These are phyloP conservation scores for Coniochaeta ligniaria DNA, from an alignment of 2,329 filamentous ascomycete species.

Conservation along the genomic window DNA sequence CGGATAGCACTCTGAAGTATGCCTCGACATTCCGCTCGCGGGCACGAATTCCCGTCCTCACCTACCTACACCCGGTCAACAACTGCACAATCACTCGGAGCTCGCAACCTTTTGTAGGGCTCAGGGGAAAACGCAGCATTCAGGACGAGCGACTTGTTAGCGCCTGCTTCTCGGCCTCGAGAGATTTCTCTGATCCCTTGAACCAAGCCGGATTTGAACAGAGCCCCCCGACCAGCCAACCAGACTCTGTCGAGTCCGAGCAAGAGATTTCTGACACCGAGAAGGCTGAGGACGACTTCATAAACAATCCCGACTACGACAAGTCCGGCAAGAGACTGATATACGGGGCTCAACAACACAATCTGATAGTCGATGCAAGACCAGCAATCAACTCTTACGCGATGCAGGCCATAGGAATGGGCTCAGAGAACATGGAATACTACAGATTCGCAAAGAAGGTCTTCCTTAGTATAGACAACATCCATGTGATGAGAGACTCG, in stretches of 20 bases:
- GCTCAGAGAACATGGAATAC: slow-evolving; percentile 96
- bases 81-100: slow-evolving; percentile 95
- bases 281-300: slow-evolving; percentile 61
- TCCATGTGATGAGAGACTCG: slow-evolving; percentile 94
- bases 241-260: slow-evolving; percentile 36
- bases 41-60: slow-evolving; percentile 78
- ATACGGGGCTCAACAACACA: slow-evolving; percentile 88
- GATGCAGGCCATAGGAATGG: slow-evolving; percentile 88
- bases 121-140: slow-evolving; percentile 81
- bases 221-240: slow-evolving; percentile 42
- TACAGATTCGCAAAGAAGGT: slow-evolving; percentile 88
- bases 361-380: slow-evolving; percentile 91
- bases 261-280: slow-evolving; percentile 55
- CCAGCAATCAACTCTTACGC: slow-evolving; percentile 91
- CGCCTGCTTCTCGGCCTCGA: slow-evolving; percentile 78
- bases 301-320: slow-evolving; percentile 46
- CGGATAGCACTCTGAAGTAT: slow-evolving; percentile 95
- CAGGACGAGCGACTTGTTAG: slow-evolving; percentile 93
- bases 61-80: slow-evolving; percentile 93
- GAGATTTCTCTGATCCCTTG: slow-evolving; percentile 27
- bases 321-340: slow-evolving; percentile 58
- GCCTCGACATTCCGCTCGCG: slow-evolving; percentile 84
- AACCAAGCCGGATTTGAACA: slow-evolving; percentile 19
- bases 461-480: slow-evolving; percentile 95
- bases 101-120: slow-evolving; percentile 83